Evolutionary conservation across 306 rosid species (phyloP).

Genomic region (Alnus glutinosa): DNA sequence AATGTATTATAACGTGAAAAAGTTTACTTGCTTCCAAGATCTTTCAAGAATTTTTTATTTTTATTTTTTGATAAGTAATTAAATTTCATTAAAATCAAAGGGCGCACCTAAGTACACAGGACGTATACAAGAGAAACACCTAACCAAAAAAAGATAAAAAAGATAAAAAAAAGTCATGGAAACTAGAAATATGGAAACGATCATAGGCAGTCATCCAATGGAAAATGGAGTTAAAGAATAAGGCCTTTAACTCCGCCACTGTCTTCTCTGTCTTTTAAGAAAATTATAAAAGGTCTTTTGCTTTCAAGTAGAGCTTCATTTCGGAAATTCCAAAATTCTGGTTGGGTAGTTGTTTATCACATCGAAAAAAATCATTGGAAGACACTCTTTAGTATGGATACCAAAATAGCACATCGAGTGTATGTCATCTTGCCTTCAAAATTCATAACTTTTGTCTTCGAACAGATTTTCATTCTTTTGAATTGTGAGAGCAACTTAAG

Average conservation of each 20-base stretch:
- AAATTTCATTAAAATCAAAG: too few relatives aligned
- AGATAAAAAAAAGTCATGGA: too few relatives aligned
- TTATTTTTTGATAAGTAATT: too few relatives aligned
- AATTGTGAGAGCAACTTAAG: background rate
- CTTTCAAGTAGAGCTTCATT: background rate
- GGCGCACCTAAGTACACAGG: too few relatives aligned
- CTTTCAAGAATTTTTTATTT: too few relatives aligned
- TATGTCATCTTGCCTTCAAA: background rate
- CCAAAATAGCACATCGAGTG: background rate
- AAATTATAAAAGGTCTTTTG: background rate
- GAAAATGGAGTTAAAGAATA: too few relatives aligned
- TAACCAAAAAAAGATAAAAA: too few relatives aligned
- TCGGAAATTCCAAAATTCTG: background rate
- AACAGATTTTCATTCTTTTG: background rate
- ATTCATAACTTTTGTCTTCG: background rate
- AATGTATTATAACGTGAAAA: background rate
- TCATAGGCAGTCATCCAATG: too few relatives aligned
- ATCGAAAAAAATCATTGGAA: background rate
- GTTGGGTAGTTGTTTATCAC: background rate
- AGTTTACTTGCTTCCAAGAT: background rate
- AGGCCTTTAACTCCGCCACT: too few relatives aligned
- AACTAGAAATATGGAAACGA: too few relatives aligned
- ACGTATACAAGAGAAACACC: too few relatives aligned
- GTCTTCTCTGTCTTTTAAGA: background rate
- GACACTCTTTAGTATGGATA: background rate